These are phyloP conservation scores for Brassica cretica DNA, from an alignment of 345 rosid species.

Conservation along the genomic window DNA sequence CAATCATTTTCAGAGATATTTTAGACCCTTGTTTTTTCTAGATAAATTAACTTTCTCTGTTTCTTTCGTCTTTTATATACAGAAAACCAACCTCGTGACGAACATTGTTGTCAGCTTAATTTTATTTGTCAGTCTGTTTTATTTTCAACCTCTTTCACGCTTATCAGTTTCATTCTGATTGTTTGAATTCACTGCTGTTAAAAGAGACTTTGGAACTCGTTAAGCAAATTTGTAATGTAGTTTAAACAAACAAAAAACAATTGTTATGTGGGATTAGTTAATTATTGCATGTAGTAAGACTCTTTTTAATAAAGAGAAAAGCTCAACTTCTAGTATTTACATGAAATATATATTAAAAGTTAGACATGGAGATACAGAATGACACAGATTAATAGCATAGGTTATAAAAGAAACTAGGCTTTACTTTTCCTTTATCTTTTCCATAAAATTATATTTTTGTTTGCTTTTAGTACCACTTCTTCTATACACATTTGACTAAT, in stretches of 20 bases:
- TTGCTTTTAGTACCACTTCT: not conserved
- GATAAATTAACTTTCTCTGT: not conserved
- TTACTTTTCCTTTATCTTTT: not conserved
- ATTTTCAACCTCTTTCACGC: not conserved
- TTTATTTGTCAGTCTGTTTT: slow-evolving; percentile 8
- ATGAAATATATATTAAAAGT: not conserved
- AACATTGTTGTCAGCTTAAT: slow-evolving; percentile 30
- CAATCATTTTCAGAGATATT: not conserved
- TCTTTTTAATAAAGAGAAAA: not conserved
- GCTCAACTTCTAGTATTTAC: not conserved
- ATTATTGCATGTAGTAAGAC: not conserved
- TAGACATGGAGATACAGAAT: not conserved
- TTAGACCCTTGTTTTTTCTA: not conserved
- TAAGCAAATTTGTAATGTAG: not conserved
- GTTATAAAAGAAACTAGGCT: not conserved
- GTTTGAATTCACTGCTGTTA: not conserved
- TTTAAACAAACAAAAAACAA: not conserved
- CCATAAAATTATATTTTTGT: not conserved
- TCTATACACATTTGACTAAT: not conserved
- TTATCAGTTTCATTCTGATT: not conserved
- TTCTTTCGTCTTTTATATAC: not conserved
- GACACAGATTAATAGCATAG: not conserved
- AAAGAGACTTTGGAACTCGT: not conserved
- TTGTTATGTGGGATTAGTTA: not conserved
- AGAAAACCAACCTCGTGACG: slow-evolving; percentile 33